phyloP scores from a whole-genome alignment of 2,329 filamentous ascomycete species.

The Cryphonectria radicalis region DNA sequence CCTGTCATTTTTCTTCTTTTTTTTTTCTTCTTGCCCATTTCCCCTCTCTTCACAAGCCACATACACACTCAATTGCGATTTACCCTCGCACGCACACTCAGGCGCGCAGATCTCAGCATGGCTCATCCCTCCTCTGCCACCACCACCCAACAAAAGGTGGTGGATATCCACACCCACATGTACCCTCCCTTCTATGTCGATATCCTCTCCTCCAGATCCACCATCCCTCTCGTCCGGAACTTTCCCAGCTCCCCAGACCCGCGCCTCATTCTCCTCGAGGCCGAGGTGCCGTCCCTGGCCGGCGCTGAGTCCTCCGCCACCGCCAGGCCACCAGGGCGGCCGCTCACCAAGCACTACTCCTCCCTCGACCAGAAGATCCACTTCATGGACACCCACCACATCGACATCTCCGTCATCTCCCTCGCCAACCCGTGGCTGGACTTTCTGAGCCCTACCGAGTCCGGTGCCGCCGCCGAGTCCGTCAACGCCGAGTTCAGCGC shows the following conservation, averaged over 20 bases:
- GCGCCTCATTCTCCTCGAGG: constrained; percentile 62
- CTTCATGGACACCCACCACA: constrained; percentile 86
- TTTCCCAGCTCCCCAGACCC: constrained; percentile 60
- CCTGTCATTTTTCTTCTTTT: background rate
- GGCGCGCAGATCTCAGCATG: constrained; percentile 6
- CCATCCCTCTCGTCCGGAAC: constrained; percentile 72
- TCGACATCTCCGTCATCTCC: constrained; percentile 82
- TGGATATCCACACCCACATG: constrained; percentile 73
- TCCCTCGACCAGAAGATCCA: constrained; percentile 78
- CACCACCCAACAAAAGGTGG: constrained; percentile 44
- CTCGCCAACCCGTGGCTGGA: constrained; percentile 95
- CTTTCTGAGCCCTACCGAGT: constrained; percentile 68
- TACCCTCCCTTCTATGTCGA: constrained; percentile 67
- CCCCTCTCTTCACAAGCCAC: background rate
- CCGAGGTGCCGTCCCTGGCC: constrained; percentile 37
- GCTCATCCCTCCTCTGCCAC: constrained; percentile 8
- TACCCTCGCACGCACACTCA: background rate
- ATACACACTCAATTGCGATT: background rate
- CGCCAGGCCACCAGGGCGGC: constrained; percentile 71
- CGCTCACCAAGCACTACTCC: constrained; percentile 82
- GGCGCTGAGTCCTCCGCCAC: constrained; percentile 54
- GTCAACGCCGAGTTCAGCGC: constrained; percentile 80
- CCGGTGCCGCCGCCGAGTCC: constrained; percentile 63
- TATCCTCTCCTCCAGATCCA: constrained; percentile 61
- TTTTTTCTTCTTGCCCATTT: background rate